Percentiles rank a stretch among this genome's conserved stretches.
Conservation (phyloP, 495 filamentous ascomycete species). For the Bathelium albidoporum region DNA sequence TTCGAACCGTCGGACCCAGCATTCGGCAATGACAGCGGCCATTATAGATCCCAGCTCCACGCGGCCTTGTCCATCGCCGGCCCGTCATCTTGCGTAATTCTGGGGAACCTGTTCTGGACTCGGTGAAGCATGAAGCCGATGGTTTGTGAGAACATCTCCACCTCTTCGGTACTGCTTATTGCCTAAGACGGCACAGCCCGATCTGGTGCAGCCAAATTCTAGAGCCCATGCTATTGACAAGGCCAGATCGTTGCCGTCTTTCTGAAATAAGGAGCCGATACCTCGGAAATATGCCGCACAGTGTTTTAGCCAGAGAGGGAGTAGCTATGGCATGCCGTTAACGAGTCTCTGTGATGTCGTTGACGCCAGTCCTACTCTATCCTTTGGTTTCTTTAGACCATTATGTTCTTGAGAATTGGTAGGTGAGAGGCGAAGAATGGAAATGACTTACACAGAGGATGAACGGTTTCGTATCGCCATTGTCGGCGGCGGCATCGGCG, state of each 20-base stretch:
- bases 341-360: background rate
- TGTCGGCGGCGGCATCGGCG: slow-evolving; percentile 18
- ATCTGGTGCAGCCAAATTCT: background rate
- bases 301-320: background rate
- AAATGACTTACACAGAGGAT: background rate
- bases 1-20: background rate
- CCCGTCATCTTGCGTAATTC: too few species aligned
- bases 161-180: background rate
- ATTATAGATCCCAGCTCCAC: background rate
- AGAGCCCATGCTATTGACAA: background rate
- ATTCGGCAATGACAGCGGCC: background rate
- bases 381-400: background rate
- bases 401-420: background rate
- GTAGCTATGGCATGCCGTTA: background rate
- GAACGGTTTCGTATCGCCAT: slow-evolving; percentile 8
- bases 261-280: background rate
- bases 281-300: background rate
- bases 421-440: background rate
- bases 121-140: background rate
- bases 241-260: background rate
- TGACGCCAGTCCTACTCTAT: background rate
- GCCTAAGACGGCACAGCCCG: background rate
- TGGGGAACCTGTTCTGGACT: too few species aligned
- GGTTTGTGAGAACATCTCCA: background rate
- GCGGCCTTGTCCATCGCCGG: background rate